Percentiles rank a stretch among this genome's conserved stretches.
Conservation (phyloP, 495 filamentous ascomycete species). For the Penicillium diatomitis region DNA sequence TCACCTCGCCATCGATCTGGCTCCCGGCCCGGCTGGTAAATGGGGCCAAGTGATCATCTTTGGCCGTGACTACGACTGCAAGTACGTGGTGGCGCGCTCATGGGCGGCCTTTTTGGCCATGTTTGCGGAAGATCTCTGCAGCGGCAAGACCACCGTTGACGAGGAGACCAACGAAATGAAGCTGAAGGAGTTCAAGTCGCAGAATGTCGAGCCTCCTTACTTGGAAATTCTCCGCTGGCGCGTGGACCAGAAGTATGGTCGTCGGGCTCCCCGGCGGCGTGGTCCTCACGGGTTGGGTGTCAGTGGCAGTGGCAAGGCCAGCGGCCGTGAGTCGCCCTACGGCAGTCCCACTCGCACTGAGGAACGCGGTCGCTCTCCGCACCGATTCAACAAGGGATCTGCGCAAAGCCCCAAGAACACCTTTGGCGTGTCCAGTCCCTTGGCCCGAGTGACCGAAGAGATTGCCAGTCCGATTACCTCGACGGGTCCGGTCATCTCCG, state of each 20-base stretch:
- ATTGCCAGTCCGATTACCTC: constrained; percentile 26
- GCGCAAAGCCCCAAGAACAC: constrained; percentile 41
- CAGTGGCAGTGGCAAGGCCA: constrained; percentile 29
- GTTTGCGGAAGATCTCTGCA: constrained; percentile 81
- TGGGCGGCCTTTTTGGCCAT: constrained; percentile 83
- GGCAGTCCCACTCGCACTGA: constrained; percentile 42
- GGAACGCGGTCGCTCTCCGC: constrained; percentile 46
- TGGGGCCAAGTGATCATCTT: constrained; percentile 98
- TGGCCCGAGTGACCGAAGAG: constrained; percentile 46
- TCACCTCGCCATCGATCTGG: constrained; percentile 87
- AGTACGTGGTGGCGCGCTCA: constrained; percentile 89
- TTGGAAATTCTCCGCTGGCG: constrained; percentile 92
- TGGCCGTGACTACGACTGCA: constrained; percentile 95
- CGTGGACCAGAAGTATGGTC: constrained; percentile 87
- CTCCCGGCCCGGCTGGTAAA: constrained; percentile 78
- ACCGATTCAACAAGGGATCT: constrained; percentile 39
- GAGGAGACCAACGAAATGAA: constrained; percentile 90
- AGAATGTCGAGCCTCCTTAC: constrained; percentile 86
- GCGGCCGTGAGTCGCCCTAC: constrained; percentile 40
- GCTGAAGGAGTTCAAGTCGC: constrained; percentile 78
- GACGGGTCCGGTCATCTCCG: constrained; percentile 26
- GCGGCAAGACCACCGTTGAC: constrained; percentile 79
- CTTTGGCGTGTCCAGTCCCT: constrained; percentile 44
- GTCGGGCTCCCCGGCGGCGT: constrained; percentile 39
- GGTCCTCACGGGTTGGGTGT: constrained; percentile 32